A percentile compares a stretch with the other conserved stretches of the same genome.
phyloP scores from a whole-genome alignment of 2,329 filamentous ascomycete species.

The Mycosphaerella arachidis region DNA sequence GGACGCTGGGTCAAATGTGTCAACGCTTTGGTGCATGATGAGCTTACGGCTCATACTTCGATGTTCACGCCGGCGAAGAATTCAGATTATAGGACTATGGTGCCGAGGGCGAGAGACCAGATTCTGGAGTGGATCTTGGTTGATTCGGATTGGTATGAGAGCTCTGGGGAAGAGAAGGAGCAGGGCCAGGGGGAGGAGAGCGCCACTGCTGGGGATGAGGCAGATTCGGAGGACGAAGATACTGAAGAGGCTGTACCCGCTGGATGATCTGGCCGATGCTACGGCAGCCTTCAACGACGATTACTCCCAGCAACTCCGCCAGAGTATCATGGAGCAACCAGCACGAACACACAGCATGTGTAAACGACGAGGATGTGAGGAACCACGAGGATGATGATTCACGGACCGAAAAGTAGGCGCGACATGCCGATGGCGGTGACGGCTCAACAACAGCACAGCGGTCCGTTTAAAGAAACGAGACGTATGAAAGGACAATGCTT shows the following conservation, averaged over 20 bases:
- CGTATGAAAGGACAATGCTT: background rate
- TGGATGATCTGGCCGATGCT: background rate
- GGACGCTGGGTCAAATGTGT: conserved; percentile 64
- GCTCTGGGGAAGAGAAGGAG: conserved; percentile 10
- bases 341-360: background rate
- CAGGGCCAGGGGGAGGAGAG: background rate
- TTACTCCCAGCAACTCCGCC: background rate
- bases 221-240: background rate
- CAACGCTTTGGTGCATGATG: conserved; percentile 75
- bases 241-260: background rate
- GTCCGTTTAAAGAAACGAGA: background rate
- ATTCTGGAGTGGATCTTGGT: conserved; percentile 58
- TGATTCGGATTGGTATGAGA: conserved; percentile 30
- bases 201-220: background rate
- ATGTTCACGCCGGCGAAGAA: conserved; percentile 72
- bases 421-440: background rate
- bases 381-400: background rate
- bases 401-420: background rate
- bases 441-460: background rate
- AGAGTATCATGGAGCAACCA: background rate
- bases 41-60: conserved; percentile 74
- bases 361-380: background rate
- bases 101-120: conserved; percentile 60
- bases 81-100: conserved; percentile 65
- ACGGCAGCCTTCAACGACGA: background rate